These are phyloP conservation scores for Mycosphaerella sp. DNA, from an alignment of 2,329 filamentous ascomycete species.

Conservation along the genomic window DNA sequence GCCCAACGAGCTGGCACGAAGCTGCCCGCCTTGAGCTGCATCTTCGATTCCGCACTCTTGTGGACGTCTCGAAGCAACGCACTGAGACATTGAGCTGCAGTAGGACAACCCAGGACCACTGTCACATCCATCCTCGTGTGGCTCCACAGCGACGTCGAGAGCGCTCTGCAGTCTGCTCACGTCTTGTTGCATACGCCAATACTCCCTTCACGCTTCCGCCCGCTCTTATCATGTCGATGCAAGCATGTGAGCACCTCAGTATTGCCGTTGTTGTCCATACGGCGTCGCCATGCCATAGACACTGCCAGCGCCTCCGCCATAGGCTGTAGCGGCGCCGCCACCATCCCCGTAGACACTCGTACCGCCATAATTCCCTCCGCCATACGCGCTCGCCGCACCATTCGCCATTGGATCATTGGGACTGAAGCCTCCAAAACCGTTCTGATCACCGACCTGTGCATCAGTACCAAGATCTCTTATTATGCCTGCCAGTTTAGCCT, in stretches of 20 bases:
- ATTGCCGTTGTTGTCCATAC: slow-evolving; percentile 20
- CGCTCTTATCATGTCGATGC: background rate
- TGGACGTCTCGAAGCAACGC: too few relatives aligned
- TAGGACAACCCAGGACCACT: too few relatives aligned
- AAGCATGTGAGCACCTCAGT: slow-evolving; percentile 1
- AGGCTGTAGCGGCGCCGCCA: slow-evolving; percentile 51
- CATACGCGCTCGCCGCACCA: slow-evolving; percentile 62
- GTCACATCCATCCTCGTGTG: too few relatives aligned
- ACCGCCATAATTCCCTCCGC: slow-evolving; percentile 56
- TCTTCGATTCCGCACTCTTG: too few relatives aligned
- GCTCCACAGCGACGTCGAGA: background rate
- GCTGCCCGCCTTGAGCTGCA: too few relatives aligned
- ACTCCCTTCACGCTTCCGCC: background rate
- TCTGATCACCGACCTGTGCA: slow-evolving; percentile 45
- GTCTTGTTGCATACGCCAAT: background rate
- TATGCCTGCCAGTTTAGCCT: slow-evolving; percentile 79
- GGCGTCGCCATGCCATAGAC: slow-evolving; percentile 51
- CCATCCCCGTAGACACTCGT: slow-evolving; percentile 26
- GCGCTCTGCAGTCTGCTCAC: background rate
- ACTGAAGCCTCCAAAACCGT: slow-evolving; percentile 51
- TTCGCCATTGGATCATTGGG: slow-evolving; percentile 49
- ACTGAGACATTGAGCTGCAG: too few relatives aligned
- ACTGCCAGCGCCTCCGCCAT: slow-evolving; percentile 47
- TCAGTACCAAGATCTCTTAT: slow-evolving; percentile 59
- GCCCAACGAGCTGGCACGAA: background rate